phyloP scores from a whole-genome alignment of 163 green algal genomes.

The Volvox carteri region DNA sequence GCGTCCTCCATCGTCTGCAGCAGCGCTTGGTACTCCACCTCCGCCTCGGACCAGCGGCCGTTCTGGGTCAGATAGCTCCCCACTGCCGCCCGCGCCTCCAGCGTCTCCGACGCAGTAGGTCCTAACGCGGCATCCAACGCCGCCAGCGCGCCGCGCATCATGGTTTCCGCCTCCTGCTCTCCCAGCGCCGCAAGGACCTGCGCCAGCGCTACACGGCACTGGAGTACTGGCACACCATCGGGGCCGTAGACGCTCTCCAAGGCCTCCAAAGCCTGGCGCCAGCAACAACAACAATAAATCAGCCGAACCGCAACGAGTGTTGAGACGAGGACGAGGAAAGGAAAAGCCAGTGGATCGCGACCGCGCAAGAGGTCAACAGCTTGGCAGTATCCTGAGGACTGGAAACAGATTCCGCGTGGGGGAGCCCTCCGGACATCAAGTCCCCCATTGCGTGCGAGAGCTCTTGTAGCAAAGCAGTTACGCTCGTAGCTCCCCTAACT shows the following conservation, averaged over 20 bases:
- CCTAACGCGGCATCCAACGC: constrained; percentile 1
- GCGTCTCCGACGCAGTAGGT: constrained; percentile 10
- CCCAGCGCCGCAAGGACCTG: not conserved
- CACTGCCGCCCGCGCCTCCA: constrained; percentile 20
- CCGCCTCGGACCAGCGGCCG: constrained; percentile 30
- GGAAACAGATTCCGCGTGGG: no score
- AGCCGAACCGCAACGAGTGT: no score
- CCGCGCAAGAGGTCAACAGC: no score
- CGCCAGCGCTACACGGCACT: not conserved
- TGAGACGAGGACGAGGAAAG: no score
- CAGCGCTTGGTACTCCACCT: constrained; percentile 47
- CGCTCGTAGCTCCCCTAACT: no score
- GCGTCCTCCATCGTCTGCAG: constrained; percentile 26
- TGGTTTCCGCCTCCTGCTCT: not conserved
- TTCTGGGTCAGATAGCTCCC: not conserved
- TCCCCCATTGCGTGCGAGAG: no score
- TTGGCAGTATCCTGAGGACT: no score
- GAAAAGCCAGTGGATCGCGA: no score
- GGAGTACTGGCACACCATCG: not conserved
- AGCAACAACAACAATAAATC: no score
- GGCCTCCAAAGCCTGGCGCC: constrained; percentile 43
- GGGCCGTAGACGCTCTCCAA: not conserved
- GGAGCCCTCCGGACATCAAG: no score
- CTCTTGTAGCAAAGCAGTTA: no score
- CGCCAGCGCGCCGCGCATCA: constrained; percentile 9